Evolutionary conservation across 2,329 filamentous ascomycete genomes (phyloP), one percentile per base, ranked within the genome.

Genomic region (Blastomyces gilchristii): DNA sequence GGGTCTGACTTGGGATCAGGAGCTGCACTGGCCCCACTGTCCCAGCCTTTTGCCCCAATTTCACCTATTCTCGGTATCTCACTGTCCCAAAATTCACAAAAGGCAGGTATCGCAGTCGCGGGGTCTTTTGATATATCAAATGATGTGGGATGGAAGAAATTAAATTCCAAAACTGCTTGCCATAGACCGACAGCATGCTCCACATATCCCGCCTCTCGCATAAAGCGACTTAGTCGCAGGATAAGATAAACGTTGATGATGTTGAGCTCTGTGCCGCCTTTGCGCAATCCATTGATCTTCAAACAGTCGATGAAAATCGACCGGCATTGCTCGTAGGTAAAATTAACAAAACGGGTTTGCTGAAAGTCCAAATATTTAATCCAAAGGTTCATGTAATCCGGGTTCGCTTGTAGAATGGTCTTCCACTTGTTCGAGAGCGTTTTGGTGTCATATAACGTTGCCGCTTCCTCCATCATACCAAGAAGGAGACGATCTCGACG

Each of bases 81-180:
- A 63, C 86, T 89, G 64, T 96, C 91, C 94, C 94, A 97, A 66
- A 94, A 96, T 2, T 86, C 81, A 58, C 83, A 78, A 65, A 96
- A 89, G 0, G 69, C 66, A n/a, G 68, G 54, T 37, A 75, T 16
- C 65, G 66, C 58, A 59, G 66, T 41, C 25, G 67, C 54, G 28
- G 53, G 5, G 9, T 63, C 22, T 62, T 63, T 57, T 9, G 62
- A 56, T 28, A 52, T 66, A 65, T 62, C 71, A 39, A 76, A 60
- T 5, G 71, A 62, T 3, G 68, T 60, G 2, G 88, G 85, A 2
- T 79, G 79, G 57, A 85, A 85, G 64, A 91, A 82, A 22, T 84
- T 85, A 61, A 88, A 79, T 70, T 97, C 93, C 0, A 97, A 75
- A 0, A 89, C 69, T 6, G 85, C 89, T 75, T 97, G 93, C 91